Evolutionary conservation across 345 rosid species (phyloP).

Genomic region (Erysimum cheiranthoides): DNA sequence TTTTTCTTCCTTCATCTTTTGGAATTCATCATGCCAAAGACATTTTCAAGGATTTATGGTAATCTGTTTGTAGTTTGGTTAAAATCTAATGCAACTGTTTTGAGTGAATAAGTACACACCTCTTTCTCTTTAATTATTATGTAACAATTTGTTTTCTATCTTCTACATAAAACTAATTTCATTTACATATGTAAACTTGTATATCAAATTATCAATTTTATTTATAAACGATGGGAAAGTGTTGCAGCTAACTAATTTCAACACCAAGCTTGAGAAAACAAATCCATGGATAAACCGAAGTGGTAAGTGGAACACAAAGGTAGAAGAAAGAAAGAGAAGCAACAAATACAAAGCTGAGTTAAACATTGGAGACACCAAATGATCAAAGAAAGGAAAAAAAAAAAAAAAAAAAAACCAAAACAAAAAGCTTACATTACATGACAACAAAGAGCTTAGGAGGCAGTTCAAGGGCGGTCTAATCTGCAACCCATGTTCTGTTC

Average conservation of each 20-base stretch:
- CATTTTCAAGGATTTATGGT: slow-evolving; percentile 33
- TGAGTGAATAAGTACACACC: slow-evolving; percentile 31
- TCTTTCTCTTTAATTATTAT: slow-evolving; percentile 26
- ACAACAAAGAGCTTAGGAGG: slow-evolving; percentile 18
- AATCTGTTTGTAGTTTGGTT: slow-evolving; percentile 30
- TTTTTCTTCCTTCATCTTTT: slow-evolving; percentile 25
- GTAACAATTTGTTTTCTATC: slow-evolving; percentile 21
- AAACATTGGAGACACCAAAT: slow-evolving; percentile 20
- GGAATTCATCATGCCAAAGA: slow-evolving; percentile 27
- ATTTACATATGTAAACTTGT: background rate
- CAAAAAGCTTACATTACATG: slow-evolving; percentile 35
- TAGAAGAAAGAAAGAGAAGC: slow-evolving; percentile 8
- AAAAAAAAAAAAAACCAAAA: background rate
- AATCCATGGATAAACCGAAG: slow-evolving; percentile 3
- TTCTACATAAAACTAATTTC: background rate
- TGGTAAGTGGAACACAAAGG: slow-evolving; percentile 1
- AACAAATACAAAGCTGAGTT: slow-evolving; percentile 38
- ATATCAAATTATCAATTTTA: background rate
- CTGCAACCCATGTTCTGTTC: slow-evolving; percentile 74
- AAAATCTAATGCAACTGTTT: slow-evolving; percentile 17
- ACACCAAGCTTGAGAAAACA: slow-evolving; percentile 27
- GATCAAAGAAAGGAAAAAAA: background rate
- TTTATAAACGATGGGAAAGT: background rate
- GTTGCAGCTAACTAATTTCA: slow-evolving; percentile 10
- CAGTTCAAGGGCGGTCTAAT: slow-evolving; percentile 40